Base-by-base conservation (phyloP, 1,139 yeast species). In the Suhomyces chickasaworum region DNA sequence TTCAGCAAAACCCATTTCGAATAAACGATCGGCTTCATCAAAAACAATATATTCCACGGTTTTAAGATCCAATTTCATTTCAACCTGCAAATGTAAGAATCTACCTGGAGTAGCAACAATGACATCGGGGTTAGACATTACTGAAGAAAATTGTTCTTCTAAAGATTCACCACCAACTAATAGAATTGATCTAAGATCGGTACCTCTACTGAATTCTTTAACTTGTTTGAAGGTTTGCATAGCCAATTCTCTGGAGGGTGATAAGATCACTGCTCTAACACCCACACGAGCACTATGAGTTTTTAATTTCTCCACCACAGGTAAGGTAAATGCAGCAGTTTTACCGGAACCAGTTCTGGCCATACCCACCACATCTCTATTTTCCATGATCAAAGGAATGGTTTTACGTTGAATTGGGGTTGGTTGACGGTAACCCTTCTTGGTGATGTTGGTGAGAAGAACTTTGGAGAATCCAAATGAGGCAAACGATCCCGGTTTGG, bases 321-420 rank as follows among this genome's bases (percentile, higher is more conserved):
- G 99, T 48, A 95, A 71, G n/a, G 89, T 81, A 64, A 95, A 95
- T 0, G 99, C 99, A 4, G 98, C 98, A 0, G 99, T 95, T 64
- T 95, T 95, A 75, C 99, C 99, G 27, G 97, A 88, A 59, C 99
- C 99, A 1, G 99, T 95, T 61, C 98, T 80, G 17, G 99, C 99
- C 97, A 95, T 95, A 60, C 98, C 99, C 17, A 95, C 99, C 30
- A 95, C 96, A 69, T 95, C 99, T 60, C 96, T 77, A 49, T 83
- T 86, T 48, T 88, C 91, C 72, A 93, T 73, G 47, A 93, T 84
- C 48, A 90, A 74, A 1, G 99, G 99, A 48, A 95, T 89, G 3
- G 99, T 85, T 63, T 91, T 91, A 53, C 99, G 78, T 69, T 95
- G 99, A 64, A 95, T 95, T 1, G 99, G 99, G 0, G 99, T 95